Evolutionary conservation across 768 basidiomycete genomes (phyloP), one percentile per base, ranked within the genome.

Genomic region (Boletus tylopilopsis): DNA sequence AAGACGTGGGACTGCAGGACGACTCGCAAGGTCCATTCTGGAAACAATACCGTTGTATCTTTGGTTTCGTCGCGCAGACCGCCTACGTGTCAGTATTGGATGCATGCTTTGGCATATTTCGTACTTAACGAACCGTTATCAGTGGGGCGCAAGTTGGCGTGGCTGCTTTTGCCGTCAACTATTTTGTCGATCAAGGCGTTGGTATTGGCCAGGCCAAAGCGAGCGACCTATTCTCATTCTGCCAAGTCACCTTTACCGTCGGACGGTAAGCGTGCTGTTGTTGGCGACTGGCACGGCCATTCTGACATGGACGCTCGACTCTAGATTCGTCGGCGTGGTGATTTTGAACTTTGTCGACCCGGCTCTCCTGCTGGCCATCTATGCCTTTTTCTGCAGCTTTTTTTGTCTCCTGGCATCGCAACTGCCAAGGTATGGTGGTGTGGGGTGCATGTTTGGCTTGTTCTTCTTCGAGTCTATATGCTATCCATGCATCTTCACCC

Each of bases 391-490:
- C 24, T 85, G 82, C 62, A 72, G 68, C 33, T 38, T 77, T 27
- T 82, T 85, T 60, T 70, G 73, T 44, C 61, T 86, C 48, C 67
- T 76, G 42, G 70, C 79, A 40, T 73, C 80, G 10, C 71, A 76
- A 22, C 61, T 80, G 8, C 68, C 73, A 8, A 82, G 85, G 13
- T 69, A 71, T 45, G 68, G 75, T 5, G 86, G 80, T 29, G 68
- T 88, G 35, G 79, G 72, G 10, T 83, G 78, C 67, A 62, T 87
- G 30, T 87, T 84, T 60, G 61, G 72, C 47, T 67, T 87, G 47
- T 85, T 86, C 74, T 85, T 83, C 73, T 85, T 85, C 62, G 85
- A 87, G 66, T 85, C 83, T 25, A 86, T 87, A 51, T 87, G 84
- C 57, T 84, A 84, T 55, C 82, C 82, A 69, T 79, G 78, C 52